Conservation (phyloP, 768 basidiomycete genomes). For the Coprinopsis sp. region DNA sequence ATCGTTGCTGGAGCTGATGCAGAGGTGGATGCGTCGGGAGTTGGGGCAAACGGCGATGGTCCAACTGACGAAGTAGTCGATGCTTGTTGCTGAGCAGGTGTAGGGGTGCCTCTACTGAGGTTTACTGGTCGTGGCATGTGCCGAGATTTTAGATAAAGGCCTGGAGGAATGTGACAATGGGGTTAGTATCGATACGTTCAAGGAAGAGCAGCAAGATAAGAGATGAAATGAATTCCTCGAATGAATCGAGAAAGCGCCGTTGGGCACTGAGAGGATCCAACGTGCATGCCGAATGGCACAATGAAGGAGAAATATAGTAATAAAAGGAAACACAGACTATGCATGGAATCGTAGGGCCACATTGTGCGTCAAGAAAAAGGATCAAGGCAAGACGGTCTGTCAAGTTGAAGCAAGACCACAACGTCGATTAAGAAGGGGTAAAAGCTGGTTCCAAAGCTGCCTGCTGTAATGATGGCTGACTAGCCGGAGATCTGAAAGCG, state of each 20-base stretch:
- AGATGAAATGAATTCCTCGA: constrained; percentile 2
- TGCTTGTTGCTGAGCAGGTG: constrained; percentile 6
- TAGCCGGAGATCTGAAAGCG: constrained; percentile 6
- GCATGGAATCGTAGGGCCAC: constrained; percentile 1
- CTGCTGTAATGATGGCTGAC: constrained; percentile 3
- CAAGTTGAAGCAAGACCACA: too few relatives aligned
- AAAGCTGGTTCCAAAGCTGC: not conserved
- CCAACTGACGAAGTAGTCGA: constrained; percentile 4
- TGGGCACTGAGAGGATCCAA: too few relatives aligned
- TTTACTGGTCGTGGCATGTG: constrained; percentile 68
- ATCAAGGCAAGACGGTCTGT: not conserved
- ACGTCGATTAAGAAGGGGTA: not conserved
- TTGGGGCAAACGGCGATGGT: constrained; percentile 7
- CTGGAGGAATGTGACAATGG: constrained; percentile 32
- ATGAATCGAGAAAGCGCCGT: too few relatives aligned
- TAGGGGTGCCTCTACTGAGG: constrained; percentile 39
- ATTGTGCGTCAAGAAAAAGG: not conserved
- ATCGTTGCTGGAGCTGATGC: constrained; percentile 7
- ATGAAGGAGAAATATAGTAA: constrained; percentile 4
- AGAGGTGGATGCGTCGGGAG: not conserved
- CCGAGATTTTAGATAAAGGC: constrained; percentile 82
- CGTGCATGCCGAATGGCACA: not conserved
- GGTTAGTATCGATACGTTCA: not conserved
- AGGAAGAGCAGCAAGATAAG: not conserved
- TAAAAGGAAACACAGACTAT: not conserved